Base-by-base conservation (phyloP, 106 monocot genomes). In the Dioscorea alata region DNA sequence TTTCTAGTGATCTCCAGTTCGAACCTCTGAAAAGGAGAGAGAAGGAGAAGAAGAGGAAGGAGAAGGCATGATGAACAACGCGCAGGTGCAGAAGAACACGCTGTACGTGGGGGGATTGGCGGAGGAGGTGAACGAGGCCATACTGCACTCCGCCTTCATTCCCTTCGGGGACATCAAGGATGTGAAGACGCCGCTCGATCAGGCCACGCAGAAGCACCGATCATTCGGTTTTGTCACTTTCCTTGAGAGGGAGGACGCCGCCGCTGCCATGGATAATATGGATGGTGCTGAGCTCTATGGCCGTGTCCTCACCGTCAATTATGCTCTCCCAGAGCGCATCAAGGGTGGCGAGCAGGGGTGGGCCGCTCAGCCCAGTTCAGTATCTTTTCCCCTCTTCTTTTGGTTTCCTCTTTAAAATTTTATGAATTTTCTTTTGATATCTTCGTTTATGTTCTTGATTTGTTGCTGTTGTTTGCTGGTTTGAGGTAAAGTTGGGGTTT, bases 111-210 rank as follows among this genome's bases (percentile, higher is more conserved):
- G 89, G 24, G 97, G 97, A 31, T 65, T 99, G 69, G 82, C 97
- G 69, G 97, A 99, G 82, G 97, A 99, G 73, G 97, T 92, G 71
- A 87, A 99, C 83, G 92, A 99, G 84, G 23, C 78, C 57, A 87
- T 83, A 23, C 85, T 99, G 18, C 97, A 99, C 75, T 73, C 92
- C 13, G 89, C 97, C 49, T 99, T 99, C 85, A 79, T 99, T 13
- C 97, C 97, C 25, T 92, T 99, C 70, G 97, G 92, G 9, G 97
- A 99, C 78, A 87, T 99, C 56, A 99, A 99, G 87, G 97, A 99
- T 69, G 97, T 97, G 50, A 97, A 97, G 75, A 97, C 97, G 57
- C 97, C 97, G 28, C 82, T 97, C 2, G 97, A 97, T 71, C 97
- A 87, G 75, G 92, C 92, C n/a, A 97, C 97, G 23, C 87, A 97